Evolutionary conservation across 768 basidiomycete genomes (phyloP), one percentile per base, ranked within the genome.

Genomic region (Pluteus cervinus): DNA sequence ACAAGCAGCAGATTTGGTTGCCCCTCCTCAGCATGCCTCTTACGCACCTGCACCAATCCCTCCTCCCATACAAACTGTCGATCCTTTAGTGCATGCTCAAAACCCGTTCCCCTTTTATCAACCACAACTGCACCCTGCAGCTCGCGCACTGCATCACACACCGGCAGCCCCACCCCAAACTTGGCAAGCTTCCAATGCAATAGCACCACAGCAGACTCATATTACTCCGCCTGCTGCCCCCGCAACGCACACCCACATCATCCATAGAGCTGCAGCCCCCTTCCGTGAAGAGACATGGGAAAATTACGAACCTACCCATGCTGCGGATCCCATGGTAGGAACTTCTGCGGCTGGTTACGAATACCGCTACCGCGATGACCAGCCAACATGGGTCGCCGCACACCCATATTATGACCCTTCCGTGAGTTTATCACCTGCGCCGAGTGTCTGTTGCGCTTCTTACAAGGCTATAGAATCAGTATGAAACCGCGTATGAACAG

Each of bases 191-290:
- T 58, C 78, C 4, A 69, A 65, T 29, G 70, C 68, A 16, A 79
- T 86, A 26, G 71, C 76, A 0, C 80, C 82, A 5, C 72, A 79
- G 37, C 81, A 83, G 46, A 74, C 79, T 0, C 82, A 77, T 46
- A 55, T 76, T 4, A 65, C 66, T 40, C 62, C 70, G 9, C 64
- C 68, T 10, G 61, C 67, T 4, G 62, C 66, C n/a, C n/a, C n/a
- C n/a, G n/a, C n/a, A n/a, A n/a, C n/a, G n/a, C n/a, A 1, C 65
- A 65, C 18, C 56, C 63, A 3, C 65, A 64, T 5, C 66, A 63
- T 4, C 65, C 63, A 21, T 65, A 73, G 46, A 60, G 17, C 67
- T 68, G 32, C 69, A 71, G 2, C 66, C 73, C 7, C 61, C 68
- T 4, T 62, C 71, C 60, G 73, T 17, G 71, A 75, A 33, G 68